Conservation (phyloP, 1,139 yeast species). For the Geotrichum reessii region DNA sequence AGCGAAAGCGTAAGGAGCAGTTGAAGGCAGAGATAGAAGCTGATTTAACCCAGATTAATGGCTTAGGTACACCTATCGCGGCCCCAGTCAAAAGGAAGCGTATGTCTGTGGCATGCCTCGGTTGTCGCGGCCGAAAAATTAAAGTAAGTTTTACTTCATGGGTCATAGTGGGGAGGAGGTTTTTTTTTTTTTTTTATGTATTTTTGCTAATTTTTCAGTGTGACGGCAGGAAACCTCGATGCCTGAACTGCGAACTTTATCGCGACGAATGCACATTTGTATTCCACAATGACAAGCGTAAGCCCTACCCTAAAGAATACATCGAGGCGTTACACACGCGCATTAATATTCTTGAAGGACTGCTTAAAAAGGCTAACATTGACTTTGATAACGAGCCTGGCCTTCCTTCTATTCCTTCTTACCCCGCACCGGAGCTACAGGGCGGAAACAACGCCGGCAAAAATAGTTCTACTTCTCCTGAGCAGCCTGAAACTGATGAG, state of each 20-base stretch:
- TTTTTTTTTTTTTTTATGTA: background rate
- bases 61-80: background rate
- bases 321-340: slow-evolving; percentile 20
- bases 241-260: slow-evolving; percentile 58
- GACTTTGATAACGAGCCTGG: slow-evolving; percentile 13
- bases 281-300: slow-evolving; percentile 22
- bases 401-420: background rate
- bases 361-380: slow-evolving; percentile 17
- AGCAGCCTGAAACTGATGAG: slow-evolving; percentile 8
- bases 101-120: slow-evolving; percentile 60
- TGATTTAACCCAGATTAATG: background rate
- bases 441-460: background rate
- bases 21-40: background rate
- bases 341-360: slow-evolving; percentile 17
- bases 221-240: slow-evolving; percentile 60
- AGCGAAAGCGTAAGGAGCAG: background rate
- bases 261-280: slow-evolving; percentile 30
- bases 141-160: slow-evolving; percentile 1
- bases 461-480: background rate
- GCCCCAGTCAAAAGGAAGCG: slow-evolving; percentile 26
- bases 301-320: slow-evolving; percentile 23
- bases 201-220: slow-evolving; percentile 32
- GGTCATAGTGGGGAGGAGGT: background rate
- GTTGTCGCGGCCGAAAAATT: slow-evolving; percentile 56
- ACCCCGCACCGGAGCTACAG: background rate